Base-by-base conservation (phyloP, 2,329 filamentous ascomycete genomes). In the Westerdykella ornata region DNA sequence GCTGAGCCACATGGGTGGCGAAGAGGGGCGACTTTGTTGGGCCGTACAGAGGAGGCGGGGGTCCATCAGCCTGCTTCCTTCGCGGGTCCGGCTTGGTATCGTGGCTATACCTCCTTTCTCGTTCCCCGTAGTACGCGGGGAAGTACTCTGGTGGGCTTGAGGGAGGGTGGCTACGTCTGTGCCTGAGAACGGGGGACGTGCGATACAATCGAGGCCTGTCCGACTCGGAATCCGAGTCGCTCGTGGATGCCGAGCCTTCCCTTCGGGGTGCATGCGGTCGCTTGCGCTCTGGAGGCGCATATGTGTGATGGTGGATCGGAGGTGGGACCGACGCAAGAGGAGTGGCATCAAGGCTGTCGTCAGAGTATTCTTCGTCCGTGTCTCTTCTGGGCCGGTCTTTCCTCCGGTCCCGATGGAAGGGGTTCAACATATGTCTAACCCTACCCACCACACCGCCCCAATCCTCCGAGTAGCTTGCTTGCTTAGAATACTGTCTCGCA, bases 11-110 rank as follows among this genome's bases (percentile, higher is more conserved):
- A 13, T 69, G 68, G 1, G 69, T 69, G 3, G 72, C 72, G 44
- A 74, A 74, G 3, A 72, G 51, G 3, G 71, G 72, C 1, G 63
- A 59, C 33, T 67, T 67, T 2, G 67, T 70, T 2, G 72, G 72
- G 5, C 59, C 67, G 47, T 72, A 74, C 1, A 63, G 55, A 12
- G 57, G 53, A n/a, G 35, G 56, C 3, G 30, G 16, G 41, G 26
- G 46, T 18, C 38, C 52, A 42, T 39, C 55, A n/a, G 30, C 4
- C 42, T 34, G 48, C 50, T 31, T 37, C 18, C 50, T 43, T 9
- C 30, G n/a, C 4, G 30, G 30, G 3, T 33, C 30, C 4, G 30
- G 30, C 5, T 8, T 33, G n/a, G 48, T 45, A 26, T 59, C 57
- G 12, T 57, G 59, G 5, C 53, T 59, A 36, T 53, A 58, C 16